These are phyloP conservation scores for Takashimella tepidaria DNA, from an alignment of 1,284 basidiomycete species.

Conservation along the genomic window DNA sequence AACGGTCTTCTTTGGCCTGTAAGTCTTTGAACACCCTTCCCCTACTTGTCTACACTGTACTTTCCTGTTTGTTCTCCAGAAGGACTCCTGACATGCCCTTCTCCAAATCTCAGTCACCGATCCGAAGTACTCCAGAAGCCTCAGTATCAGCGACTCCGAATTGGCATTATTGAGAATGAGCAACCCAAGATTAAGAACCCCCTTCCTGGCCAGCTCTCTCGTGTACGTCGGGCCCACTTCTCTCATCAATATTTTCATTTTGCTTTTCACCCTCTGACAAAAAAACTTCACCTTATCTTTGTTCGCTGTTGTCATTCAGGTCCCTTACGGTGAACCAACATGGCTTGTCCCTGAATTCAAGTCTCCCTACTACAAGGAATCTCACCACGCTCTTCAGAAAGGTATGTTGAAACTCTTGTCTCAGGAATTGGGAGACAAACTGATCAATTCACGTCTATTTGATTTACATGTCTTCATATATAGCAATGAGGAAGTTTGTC, in stretches of 20 bases:
- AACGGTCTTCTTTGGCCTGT: conserved; percentile 72
- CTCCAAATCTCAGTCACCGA: conserved; percentile 52
- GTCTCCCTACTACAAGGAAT: conserved; percentile 76
- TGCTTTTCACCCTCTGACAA: too few species aligned
- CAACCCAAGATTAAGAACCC: conserved; percentile 55
- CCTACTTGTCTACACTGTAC: not conserved
- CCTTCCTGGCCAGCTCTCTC: conserved; percentile 56
- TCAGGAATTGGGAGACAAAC: not conserved
- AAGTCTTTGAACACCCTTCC: conserved; percentile 6
- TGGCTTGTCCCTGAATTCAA: conserved; percentile 76
- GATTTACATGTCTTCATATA: not conserved
- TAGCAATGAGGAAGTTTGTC: conserved; percentile 54
- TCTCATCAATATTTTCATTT: too few species aligned
- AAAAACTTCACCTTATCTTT: too few species aligned
- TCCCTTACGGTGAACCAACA: conserved; percentile 78
- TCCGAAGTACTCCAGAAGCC: conserved; percentile 70
- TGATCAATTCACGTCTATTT: not conserved
- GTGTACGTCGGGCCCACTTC: conserved; percentile 26
- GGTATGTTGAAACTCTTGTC: conserved; percentile 15
- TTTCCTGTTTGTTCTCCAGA: too few species aligned
- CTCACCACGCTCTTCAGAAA: conserved; percentile 48
- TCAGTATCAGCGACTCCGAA: conserved; percentile 63
- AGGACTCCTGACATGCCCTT: not conserved
- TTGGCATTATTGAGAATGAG: conserved; percentile 66
- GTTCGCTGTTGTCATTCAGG: conserved; percentile 44